phyloP scores from a whole-genome alignment of 352 stramenopile genomes.

The Plasmopara viticola region DNA sequence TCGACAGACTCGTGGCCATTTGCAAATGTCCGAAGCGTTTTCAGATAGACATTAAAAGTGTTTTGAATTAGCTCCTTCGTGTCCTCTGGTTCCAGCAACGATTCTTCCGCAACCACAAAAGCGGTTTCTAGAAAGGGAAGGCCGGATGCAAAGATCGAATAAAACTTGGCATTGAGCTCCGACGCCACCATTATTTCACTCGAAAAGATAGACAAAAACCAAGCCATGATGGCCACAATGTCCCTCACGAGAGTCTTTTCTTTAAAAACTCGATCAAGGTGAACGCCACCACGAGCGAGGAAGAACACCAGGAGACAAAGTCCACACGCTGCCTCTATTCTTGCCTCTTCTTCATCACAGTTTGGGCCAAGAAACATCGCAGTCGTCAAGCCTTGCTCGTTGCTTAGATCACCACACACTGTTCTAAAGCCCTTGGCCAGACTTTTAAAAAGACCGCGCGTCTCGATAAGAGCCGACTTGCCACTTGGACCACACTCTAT shows the following conservation, averaged over 20 bases:
- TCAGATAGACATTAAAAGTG: conserved; percentile 27
- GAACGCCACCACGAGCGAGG: conserved; percentile 26
- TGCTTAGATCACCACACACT: conserved; percentile 18
- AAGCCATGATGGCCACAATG: conserved; percentile 33
- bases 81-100: conserved; percentile 8
- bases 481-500: conserved; percentile 37
- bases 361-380: conserved; percentile 15
- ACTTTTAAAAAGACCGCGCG: conserved; percentile 34
- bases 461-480: conserved; percentile 45
- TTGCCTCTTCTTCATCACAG: conserved; percentile 20
- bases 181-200: conserved; percentile 9
- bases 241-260: conserved; percentile 20
- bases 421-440: conserved; percentile 30
- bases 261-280: conserved; percentile 46
- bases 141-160: conserved; percentile 28
- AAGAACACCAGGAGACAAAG: conserved; percentile 51
- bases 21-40: conserved; percentile 32
- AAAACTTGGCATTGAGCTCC: conserved; percentile 30
- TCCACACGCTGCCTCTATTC: conserved; percentile 42
- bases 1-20: conserved; percentile 31
- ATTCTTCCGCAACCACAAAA: conserved; percentile 28
- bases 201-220: conserved; percentile 42
- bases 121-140: conserved; percentile 51
- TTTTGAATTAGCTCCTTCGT: conserved; percentile 17
- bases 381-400: conserved; percentile 14